Conservation (phyloP, 1,139 yeast genomes). For the Saccharomyces hybrid region DNA sequence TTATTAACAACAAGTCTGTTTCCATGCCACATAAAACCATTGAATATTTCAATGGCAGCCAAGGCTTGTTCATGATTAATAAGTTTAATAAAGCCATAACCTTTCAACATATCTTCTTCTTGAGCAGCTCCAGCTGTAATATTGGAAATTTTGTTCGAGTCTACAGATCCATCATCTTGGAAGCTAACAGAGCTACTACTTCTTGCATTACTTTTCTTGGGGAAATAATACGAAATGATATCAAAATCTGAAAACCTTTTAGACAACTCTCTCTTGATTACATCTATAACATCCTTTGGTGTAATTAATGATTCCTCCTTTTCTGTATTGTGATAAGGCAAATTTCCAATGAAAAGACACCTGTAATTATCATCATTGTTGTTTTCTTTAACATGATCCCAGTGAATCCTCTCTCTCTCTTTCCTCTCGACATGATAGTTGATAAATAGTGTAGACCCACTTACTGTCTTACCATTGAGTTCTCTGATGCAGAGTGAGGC, state of each 20-base stretch:
- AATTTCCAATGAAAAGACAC: constrained; percentile 30
- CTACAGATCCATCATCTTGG: not conserved
- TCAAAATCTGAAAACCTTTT: constrained; percentile 13
- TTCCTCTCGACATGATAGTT: constrained; percentile 48
- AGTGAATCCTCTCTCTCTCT: constrained; percentile 37
- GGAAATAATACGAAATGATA: constrained; percentile 27
- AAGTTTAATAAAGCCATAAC: constrained; percentile 45
- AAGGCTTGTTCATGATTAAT: constrained; percentile 36
- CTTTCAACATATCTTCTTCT: constrained; percentile 28
- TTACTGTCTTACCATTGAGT: constrained; percentile 36
- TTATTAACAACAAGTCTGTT: constrained; percentile 27
- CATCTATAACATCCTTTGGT: constrained; percentile 17
- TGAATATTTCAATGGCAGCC: constrained; percentile 36
- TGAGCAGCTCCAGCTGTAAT: constrained; percentile 5
- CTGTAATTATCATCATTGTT: constrained; percentile 23
- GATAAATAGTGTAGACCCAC: constrained; percentile 38
- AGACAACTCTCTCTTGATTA: constrained; percentile 13
- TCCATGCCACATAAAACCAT: constrained; percentile 28
- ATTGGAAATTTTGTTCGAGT: not conserved
- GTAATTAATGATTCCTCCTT: constrained; percentile 12
- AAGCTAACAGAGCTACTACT: constrained; percentile 1
- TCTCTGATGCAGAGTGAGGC: constrained; percentile 41
- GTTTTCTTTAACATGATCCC: constrained; percentile 25
- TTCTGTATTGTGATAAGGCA: constrained; percentile 17
- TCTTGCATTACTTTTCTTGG: constrained; percentile 13